phyloP scores from a whole-genome alignment of 2,329 filamentous ascomycete genomes.

The Dothistroma septosporum region DNA sequence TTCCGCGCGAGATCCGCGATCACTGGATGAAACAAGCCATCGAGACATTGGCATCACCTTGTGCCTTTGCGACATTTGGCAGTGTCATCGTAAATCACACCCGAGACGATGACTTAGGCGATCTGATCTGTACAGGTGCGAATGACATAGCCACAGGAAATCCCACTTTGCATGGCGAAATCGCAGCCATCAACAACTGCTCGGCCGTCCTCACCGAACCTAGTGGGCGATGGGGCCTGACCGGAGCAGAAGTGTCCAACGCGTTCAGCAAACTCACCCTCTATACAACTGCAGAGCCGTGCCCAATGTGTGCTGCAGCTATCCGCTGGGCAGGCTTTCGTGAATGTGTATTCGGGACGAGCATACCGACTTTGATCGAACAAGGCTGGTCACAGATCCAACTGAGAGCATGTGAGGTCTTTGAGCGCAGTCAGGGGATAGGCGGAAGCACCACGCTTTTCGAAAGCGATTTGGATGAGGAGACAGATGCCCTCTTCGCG shows the following conservation, averaged over 20 bases:
- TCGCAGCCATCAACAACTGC: slow-evolving; percentile 54
- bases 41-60: slow-evolving; percentile 45
- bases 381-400: slow-evolving; percentile 52
- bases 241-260: slow-evolving; percentile 38
- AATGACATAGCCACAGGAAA: slow-evolving; percentile 49
- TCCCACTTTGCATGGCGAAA: slow-evolving; percentile 54
- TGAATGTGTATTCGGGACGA: slow-evolving; percentile 54
- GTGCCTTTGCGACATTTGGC: slow-evolving; percentile 53
- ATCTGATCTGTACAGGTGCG: slow-evolving; percentile 50
- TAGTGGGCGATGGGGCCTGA: slow-evolving; percentile 44
- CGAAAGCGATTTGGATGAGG: slow-evolving; percentile 46
- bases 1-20: slow-evolving; percentile 8
- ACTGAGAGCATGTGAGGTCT: slow-evolving; percentile 46
- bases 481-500: slow-evolving; percentile 52
- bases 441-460: slow-evolving; percentile 40
- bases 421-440: slow-evolving; percentile 40
- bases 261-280: slow-evolving; percentile 49
- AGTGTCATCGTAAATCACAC: slow-evolving; percentile 56
- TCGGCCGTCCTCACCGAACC: slow-evolving; percentile 47
- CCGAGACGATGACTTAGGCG: slow-evolving; percentile 36
- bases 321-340: slow-evolving; percentile 55
- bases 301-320: slow-evolving; percentile 56
- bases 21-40: slow-evolving; percentile 55
- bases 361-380: slow-evolving; percentile 45
- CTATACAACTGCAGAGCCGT: slow-evolving; percentile 57